Evolutionary conservation across 192 early-diverging fungal genomes (phyloP).

Genomic region (Chytriomyces sp.): DNA sequence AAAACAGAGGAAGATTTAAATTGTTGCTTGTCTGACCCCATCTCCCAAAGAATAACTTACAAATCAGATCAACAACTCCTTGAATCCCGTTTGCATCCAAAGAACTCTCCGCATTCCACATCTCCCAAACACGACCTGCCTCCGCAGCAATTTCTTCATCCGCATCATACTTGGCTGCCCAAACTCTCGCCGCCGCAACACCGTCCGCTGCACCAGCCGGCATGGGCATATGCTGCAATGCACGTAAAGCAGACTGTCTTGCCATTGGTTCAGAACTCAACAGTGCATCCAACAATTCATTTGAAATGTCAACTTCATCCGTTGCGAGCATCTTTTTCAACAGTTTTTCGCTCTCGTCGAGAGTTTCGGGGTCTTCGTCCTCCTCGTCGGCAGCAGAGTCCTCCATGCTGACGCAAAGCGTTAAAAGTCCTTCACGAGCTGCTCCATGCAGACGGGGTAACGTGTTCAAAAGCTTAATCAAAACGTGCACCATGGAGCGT

Average conservation of each 20-base stretch:
- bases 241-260: constrained; percentile 68
- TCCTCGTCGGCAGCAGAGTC: constrained; percentile 43
- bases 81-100: constrained; percentile 18
- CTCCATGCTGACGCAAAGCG: constrained; percentile 42
- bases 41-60: constrained; percentile 19
- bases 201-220: constrained; percentile 48
- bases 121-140: constrained; percentile 68
- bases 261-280: constrained; percentile 70
- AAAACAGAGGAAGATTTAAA: not conserved
- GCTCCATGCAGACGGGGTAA: constrained; percentile 52
- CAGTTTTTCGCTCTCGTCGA: constrained; percentile 42
- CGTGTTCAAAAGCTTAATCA: constrained; percentile 46
- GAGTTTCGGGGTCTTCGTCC: constrained; percentile 36
- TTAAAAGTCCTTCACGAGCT: constrained; percentile 47
- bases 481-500: constrained; percentile 39
- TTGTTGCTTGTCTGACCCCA: no score
- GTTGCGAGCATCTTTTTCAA: not conserved
- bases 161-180: constrained; percentile 71
- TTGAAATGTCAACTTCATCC: constrained; percentile 55
- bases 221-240: constrained; percentile 58
- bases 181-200: constrained; percentile 70
- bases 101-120: constrained; percentile 41
- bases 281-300: constrained; percentile 66
- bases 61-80: constrained; percentile 35
- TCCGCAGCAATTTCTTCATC: constrained; percentile 58